Base-by-base conservation (phyloP, 495 filamentous ascomycete genomes). In the Penicillium soppii region DNA sequence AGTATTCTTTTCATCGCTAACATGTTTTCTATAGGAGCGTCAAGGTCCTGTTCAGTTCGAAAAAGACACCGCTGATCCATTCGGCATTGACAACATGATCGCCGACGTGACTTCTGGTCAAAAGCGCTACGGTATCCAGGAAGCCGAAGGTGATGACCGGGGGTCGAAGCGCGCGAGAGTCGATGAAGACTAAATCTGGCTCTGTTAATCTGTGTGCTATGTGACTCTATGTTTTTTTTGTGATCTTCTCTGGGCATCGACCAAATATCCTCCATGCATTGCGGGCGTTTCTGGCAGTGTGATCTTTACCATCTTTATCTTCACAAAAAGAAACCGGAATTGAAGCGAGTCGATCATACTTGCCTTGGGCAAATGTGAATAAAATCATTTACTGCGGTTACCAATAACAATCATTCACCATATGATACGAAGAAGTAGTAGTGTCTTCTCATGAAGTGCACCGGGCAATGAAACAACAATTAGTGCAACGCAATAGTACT, bases 11-110 rank as follows among this genome's bases (percentile, higher is more conserved):
- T 35, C 33, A 17, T 35, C 54, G 39, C 61, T 64, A 71, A 70
- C 27, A 6, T n/a, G n/a, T 50, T 29, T 43, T 43, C 25, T 36
- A 29, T 50, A 89, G 85, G 85, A 75, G 38, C 80, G 89, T 52
- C 87, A 91, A 36, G 94, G 94, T 17, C 94, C 95, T 2, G 94
- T 99, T n/a, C 90, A 95, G 64, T 99, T 99, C 65, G 94, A 97
- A 73, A 95, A 94, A 72, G 94, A 97, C 55, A 80, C 75, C 3
- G 79, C 79, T 15, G 92, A 97, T 73, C 90, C 91, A 6, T 97
- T 97, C 58, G 87, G 91, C 25, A 91, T 97, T 51, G 90, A 96
- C 58, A 88, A 86, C 60, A 95, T 98, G 77, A 86, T 99, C 63
- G 80, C 77, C 20, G 89, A 95, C 67, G 90, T 89, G 65, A 85